Conservation (phyloP, 202 grass and related monocot genomes). For the Sporobolus alterniflorus region DNA sequence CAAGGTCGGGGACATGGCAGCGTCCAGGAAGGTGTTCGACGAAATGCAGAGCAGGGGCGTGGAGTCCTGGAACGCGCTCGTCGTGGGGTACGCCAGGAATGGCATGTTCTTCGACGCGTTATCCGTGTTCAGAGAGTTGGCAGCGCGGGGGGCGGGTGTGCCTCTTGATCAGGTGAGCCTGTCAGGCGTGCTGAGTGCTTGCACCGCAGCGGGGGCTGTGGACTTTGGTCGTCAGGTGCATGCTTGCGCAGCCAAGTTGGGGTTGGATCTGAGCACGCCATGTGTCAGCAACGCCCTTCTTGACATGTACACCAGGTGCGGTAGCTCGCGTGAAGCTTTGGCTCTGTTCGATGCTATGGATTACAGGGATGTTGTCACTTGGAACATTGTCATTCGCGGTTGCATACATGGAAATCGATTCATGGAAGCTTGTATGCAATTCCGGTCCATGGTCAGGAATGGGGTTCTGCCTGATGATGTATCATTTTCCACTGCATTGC, state of each 20-base stretch:
- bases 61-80: constrained; percentile 58
- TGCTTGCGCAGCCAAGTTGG: constrained; percentile 31
- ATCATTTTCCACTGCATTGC: constrained; percentile 50
- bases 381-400: constrained; percentile 57
- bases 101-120: constrained; percentile 26
- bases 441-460: constrained; percentile 48
- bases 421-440: constrained; percentile 36
- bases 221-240: constrained; percentile 34
- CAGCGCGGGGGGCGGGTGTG: neutral
- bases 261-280: constrained; percentile 8
- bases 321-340: constrained; percentile 24
- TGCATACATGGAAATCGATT: constrained; percentile 26
- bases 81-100: constrained; percentile 50
- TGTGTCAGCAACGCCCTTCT: constrained; percentile 64
- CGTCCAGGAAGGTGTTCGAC: constrained; percentile 51
- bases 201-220: neutral
- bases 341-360: constrained; percentile 31
- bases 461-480: constrained; percentile 46
- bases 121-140: constrained; percentile 39
- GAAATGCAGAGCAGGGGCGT: constrained; percentile 41
- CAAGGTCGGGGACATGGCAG: constrained; percentile 40
- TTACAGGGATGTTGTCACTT: constrained; percentile 57
- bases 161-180: constrained; percentile 59
- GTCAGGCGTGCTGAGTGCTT: constrained; percentile 49
- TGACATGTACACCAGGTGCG: constrained; percentile 59